Evolutionary conservation across 73 alveolate species (phyloP).

Genomic region (Paramecium tetraurelia): DNA sequence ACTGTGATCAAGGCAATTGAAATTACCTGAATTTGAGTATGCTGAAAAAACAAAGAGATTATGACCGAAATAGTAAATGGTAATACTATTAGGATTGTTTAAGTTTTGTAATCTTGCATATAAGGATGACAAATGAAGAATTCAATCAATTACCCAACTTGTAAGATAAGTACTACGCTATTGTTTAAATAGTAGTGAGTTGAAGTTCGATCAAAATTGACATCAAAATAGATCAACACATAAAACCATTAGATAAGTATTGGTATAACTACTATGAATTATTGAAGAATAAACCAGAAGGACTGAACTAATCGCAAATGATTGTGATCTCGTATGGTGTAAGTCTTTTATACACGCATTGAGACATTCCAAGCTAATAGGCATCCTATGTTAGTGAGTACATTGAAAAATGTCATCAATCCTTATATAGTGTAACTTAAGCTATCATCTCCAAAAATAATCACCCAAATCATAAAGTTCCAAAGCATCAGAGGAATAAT

Average conservation of each 20-base stretch:
- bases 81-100: background rate
- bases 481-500: background rate
- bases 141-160: background rate
- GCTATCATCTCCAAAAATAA: background rate
- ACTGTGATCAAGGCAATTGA: constrained; percentile 9
- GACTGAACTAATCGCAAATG: constrained; percentile 18
- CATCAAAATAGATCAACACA: background rate
- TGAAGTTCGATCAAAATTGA: background rate
- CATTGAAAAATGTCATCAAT: background rate
- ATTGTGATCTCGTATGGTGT: background rate
- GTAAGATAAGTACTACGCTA: background rate
- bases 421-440: background rate
- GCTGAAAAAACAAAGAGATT: background rate
- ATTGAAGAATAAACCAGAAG: constrained; percentile 1
- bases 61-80: background rate
- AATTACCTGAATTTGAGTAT: background rate
- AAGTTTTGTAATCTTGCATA: background rate
- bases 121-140: background rate
- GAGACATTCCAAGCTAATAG: background rate
- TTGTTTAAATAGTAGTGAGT: background rate
- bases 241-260: background rate
- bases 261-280: background rate
- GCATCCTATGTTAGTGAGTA: background rate
- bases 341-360: background rate
- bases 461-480: background rate